Evolutionary conservation across 257 asterid genomes (phyloP), one percentile per base, ranked within the genome.

Genomic region (Anisodus tanguticus): DNA sequence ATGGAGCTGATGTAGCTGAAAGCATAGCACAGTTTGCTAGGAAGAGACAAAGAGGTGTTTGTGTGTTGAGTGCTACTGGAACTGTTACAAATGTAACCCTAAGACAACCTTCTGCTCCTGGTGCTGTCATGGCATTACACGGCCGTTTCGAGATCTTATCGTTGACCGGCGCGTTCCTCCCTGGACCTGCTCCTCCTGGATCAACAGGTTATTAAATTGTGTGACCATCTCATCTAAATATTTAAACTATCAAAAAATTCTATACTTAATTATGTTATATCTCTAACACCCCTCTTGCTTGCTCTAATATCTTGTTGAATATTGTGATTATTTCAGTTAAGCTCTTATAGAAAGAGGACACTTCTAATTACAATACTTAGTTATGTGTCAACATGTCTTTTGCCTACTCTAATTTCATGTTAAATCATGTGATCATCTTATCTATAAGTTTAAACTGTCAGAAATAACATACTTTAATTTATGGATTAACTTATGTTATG

Each of bases 141-240:
- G 96, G 96, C 8, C 86, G 92, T 8, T 90, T 89, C 68, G 96
- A 92, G 89, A 91, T 92, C 26, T 85, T 92, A 19, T 91, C 94
- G 0, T 80, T 92, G 12, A 91, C 91, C 2, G 96, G 96, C 1
- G 86, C 94, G n/a, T 91, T 92, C 51, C 89, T 92, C 2, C 96
- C 96, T 0, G 93, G 93, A n/a, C 94, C 96, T 1, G 82, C 93
- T 47, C 96, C 94, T 3, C 94, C 94, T 1, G 94, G 96, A 5
- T 88, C 94, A 16, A 89, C 91, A 4, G 96, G 82, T 77, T 26
- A 8, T 26, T 77, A n/a, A 49, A 26, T 58, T 76, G 45, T 76
- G 22, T 22, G 13, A 76, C 0, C 60, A 6, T 49, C 62, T 74
- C 22, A 12, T 67, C 6, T 54, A 13, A 54, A 54, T 8, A 3